Percentiles rank a stretch among this genome's conserved stretches.
These are phyloP conservation scores for Penicillium crystallinum DNA, from an alignment of 495 filamentous ascomycete species.

Conservation along the genomic window DNA sequence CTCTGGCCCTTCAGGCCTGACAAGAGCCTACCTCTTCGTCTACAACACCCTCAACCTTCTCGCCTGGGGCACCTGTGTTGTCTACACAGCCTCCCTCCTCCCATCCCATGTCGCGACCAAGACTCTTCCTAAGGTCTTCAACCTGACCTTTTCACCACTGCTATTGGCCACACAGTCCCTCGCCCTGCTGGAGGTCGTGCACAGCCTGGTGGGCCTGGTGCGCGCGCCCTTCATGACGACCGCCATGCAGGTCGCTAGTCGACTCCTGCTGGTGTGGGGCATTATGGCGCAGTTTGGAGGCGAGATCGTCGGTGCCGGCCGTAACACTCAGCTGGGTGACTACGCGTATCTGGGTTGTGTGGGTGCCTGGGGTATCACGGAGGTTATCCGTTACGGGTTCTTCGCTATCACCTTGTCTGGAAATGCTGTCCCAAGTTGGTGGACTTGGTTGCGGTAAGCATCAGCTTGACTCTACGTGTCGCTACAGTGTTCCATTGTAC, in stretches of 20 bases:
- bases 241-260: slow-evolving; percentile 77
- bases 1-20: slow-evolving; percentile 23
- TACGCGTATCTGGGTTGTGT: slow-evolving; percentile 48
- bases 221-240: slow-evolving; percentile 82
- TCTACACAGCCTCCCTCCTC: slow-evolving; percentile 50
- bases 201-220: slow-evolving; percentile 69
- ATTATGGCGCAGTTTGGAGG: slow-evolving; percentile 56
- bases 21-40: slow-evolving; percentile 59
- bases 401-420: slow-evolving; percentile 69
- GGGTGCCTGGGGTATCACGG: slow-evolving; percentile 76
- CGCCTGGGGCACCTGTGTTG: slow-evolving; percentile 70
- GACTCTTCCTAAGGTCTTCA: slow-evolving; percentile 48
- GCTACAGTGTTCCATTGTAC: not conserved
- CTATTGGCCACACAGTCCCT: slow-evolving; percentile 76
- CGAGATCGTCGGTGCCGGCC: slow-evolving; percentile 26
- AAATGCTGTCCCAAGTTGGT: slow-evolving; percentile 50
- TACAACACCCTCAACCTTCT: slow-evolving; percentile 77
- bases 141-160: slow-evolving; percentile 57
- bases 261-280: slow-evolving; percentile 80
- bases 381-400: slow-evolving; percentile 84
- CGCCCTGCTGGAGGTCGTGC: slow-evolving; percentile 76
- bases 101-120: slow-evolving; percentile 19
- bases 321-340: slow-evolving; percentile 28
- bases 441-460: slow-evolving; percentile 69
- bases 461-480: not conserved